phyloP scores from a whole-genome alignment of 164 flowering plant species.

The Berberis vulgaris region DNA sequence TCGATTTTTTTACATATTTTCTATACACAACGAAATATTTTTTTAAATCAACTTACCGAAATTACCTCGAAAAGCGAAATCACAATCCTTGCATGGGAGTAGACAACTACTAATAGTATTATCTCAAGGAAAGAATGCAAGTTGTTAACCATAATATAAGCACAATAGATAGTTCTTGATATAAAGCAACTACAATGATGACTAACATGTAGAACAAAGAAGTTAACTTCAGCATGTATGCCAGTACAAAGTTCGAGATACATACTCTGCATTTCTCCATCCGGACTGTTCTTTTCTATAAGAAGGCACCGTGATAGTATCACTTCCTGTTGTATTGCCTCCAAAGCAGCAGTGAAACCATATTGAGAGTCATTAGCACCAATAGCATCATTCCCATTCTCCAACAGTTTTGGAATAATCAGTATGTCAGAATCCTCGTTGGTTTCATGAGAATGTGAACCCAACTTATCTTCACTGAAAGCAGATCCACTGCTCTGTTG shows the following conservation, averaged over 20 bases:
- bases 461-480: slow-evolving; percentile 12
- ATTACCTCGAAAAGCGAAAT: no score
- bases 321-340: slow-evolving; percentile 62
- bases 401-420: slow-evolving; percentile 58
- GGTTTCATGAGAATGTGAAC: slow-evolving; percentile 19
- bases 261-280: slow-evolving; percentile 75
- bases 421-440: slow-evolving; percentile 55
- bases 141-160: no score
- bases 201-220: no score
- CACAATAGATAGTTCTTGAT: no score
- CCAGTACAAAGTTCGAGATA: slow-evolving; percentile 2
- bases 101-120: no score
- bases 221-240: background rate
- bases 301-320: slow-evolving; percentile 67
- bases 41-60: no score
- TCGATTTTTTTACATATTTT: no score
- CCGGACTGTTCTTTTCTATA: slow-evolving; percentile 49
- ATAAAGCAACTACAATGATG: no score
- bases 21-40: no score
- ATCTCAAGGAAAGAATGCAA: no score
- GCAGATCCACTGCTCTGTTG: slow-evolving; percentile 14
- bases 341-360: slow-evolving; percentile 17
- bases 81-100: no score
- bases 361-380: slow-evolving; percentile 10
- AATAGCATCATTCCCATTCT: slow-evolving; percentile 18